These are phyloP conservation scores for Eimeria acervulina DNA, from an alignment of 169 alveolate genomes.

Conservation along the genomic window DNA sequence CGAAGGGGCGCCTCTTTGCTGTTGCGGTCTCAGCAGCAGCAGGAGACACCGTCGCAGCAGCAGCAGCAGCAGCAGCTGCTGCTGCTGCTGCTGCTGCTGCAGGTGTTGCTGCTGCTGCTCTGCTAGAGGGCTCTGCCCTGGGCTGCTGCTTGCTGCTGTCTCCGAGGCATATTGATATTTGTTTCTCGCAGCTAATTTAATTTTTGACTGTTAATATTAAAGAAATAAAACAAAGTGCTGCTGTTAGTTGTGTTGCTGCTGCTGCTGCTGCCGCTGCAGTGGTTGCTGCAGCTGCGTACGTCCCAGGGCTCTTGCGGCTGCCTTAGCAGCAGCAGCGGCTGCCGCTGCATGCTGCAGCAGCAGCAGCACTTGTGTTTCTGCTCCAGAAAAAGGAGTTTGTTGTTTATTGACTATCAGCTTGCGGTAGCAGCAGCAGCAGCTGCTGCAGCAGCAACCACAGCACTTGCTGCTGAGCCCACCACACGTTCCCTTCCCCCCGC, in stretches of 20 bases:
- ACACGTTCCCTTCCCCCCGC: slow-evolving; percentile 28
- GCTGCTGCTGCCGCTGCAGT: slow-evolving; percentile 14
- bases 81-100: too few species aligned
- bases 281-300: too few species aligned
- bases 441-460: not conserved
- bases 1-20: not conserved
- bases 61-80: too few species aligned
- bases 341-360: too few species aligned
- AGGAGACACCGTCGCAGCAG: too few species aligned
- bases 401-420: not conserved
- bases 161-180: not conserved
- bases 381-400: not conserved
- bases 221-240: not conserved
- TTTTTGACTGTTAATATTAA: too few species aligned
- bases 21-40: too few species aligned
- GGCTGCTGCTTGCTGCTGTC: slow-evolving; percentile 5
- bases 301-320: not conserved
- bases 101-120: not conserved
- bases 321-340: slow-evolving; percentile 14
- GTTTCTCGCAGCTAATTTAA: not conserved
- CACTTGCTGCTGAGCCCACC: not conserved
- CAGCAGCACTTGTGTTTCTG: not conserved
- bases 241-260: not conserved
- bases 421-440: slow-evolving; percentile 15
- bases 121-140: not conserved